A percentile compares a stretch with the other conserved stretches of the same genome.
Evolutionary conservation across 1,284 basidiomycete species (phyloP).

Genomic region (Stygiomarasmius scandens): DNA sequence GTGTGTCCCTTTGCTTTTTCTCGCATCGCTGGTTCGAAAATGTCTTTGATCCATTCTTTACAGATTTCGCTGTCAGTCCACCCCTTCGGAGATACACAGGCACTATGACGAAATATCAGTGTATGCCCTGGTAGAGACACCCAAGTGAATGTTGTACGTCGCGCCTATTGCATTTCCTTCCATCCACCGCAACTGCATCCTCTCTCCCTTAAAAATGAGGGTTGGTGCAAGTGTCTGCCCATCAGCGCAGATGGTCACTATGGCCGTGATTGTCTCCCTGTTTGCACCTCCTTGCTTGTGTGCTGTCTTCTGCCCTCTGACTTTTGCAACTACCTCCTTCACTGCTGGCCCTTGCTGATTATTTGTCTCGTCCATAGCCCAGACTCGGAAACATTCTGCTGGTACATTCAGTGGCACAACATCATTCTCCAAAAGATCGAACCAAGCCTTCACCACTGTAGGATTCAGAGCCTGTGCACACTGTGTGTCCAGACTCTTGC

Average conservation of each 20-base stretch:
- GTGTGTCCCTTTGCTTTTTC: constrained; percentile 32
- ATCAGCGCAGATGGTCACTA: constrained; percentile 39
- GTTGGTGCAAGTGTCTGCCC: constrained; percentile 29
- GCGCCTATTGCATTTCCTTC: constrained; percentile 28
- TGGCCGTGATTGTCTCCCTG: constrained; percentile 32
- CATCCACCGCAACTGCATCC: constrained; percentile 27
- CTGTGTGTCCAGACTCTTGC: constrained; percentile 19
- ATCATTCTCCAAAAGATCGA: constrained; percentile 18
- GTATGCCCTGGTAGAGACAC: constrained; percentile 10
- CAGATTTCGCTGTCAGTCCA: constrained; percentile 34
- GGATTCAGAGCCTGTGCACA: constrained; percentile 20
- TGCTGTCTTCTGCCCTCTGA: constrained; percentile 26
- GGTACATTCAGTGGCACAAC: constrained; percentile 18
- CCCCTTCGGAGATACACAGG: constrained; percentile 24
- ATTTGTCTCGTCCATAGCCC: constrained; percentile 25
- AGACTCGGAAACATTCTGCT: constrained; percentile 15
- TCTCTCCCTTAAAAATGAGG: constrained; percentile 39
- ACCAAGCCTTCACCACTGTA: constrained; percentile 21
- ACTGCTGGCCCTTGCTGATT: constrained; percentile 17
- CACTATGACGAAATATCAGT: constrained; percentile 14
- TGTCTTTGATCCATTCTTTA: constrained; percentile 30
- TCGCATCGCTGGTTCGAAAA: constrained; percentile 35
- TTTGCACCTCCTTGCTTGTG: constrained; percentile 25
- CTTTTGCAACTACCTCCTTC: constrained; percentile 16
- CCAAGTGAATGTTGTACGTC: constrained; percentile 18